Evolutionary conservation across 1,139 yeast genomes (phyloP).

Genomic region (Sugiyamaella japonica): DNA sequence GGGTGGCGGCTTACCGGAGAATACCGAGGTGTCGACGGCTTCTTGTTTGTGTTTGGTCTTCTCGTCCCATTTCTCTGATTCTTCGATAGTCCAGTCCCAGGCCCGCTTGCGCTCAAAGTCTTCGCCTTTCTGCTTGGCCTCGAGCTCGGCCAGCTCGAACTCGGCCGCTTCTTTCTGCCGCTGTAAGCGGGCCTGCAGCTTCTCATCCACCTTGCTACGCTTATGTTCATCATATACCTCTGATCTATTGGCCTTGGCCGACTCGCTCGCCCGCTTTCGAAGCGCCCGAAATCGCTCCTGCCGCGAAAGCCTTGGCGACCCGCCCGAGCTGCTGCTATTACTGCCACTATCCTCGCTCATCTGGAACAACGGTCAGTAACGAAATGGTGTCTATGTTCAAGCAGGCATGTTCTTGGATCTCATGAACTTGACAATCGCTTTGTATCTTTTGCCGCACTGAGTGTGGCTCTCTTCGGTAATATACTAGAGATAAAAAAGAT

Average conservation of each 20-base stretch:
- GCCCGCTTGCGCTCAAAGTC: constrained; percentile 48
- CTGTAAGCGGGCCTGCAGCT: constrained; percentile 38
- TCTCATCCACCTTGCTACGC: constrained; percentile 39
- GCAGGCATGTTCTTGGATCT: too few species aligned
- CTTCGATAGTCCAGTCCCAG: constrained; percentile 66
- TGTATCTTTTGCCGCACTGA: too few species aligned
- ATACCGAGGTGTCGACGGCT: constrained; percentile 29
- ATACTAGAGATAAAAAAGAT: too few species aligned
- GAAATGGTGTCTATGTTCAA: not conserved
- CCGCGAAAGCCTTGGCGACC: not conserved
- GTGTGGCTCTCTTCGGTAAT: too few species aligned
- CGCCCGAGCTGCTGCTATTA: not conserved
- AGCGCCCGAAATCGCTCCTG: constrained; percentile 27
- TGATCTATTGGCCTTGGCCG: constrained; percentile 43
- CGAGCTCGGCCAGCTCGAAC: constrained; percentile 45
- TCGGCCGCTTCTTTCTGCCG: constrained; percentile 41
- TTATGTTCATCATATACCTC: constrained; percentile 47
- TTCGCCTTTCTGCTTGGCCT: constrained; percentile 44
- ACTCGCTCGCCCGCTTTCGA: constrained; percentile 31
- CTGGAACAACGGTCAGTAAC: too few species aligned
- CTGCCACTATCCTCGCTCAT: not conserved
- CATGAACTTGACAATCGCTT: too few species aligned
- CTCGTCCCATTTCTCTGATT: constrained; percentile 65
- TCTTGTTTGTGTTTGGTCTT: constrained; percentile 39
- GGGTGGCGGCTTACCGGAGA: constrained; percentile 20